Base-by-base conservation (phyloP, 768 basidiomycete genomes). In the Tylopilus plumbeoviolaceoides region DNA sequence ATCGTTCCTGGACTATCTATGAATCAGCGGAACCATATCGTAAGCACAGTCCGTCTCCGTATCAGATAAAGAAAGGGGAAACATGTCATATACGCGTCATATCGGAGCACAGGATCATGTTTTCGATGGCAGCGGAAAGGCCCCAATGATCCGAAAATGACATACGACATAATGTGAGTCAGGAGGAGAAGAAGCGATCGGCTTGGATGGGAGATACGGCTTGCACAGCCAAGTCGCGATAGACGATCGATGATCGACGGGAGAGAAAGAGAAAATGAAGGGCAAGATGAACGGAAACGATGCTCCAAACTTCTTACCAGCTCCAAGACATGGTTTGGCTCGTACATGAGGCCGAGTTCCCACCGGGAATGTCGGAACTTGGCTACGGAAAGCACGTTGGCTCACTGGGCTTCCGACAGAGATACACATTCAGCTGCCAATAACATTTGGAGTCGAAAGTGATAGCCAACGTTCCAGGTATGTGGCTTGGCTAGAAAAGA, bases 181-280 rank as follows among this genome's bases (percentile, higher is more conserved):
- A 39, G 36, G 44, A 45, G 50, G 30, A n/a, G 43, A 28, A 18
- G 23, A 27, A 9, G 18, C 27, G 50, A 51, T 51, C 49, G 33
- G 14, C 33, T 33, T 11, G 2, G 14, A 17, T 27, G 43, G 36
- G 36, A 9, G 7, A 1, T n/a, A 21, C 18, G 2, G 33, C 33
- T 20, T 39, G 50, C 44, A 17, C 17, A 18, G 50, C 44, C 28
- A 4, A 14, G 44, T 51, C 14, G 35, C 20, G 42, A 30, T n/a
- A 28, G 21, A 50, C 31, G 48, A 50, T 50, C n/a, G 36, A 28
- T 31, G 36, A 50, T 51, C 43, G 50, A 20, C 44, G 35, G 44
- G 10, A 44, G 33, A 14, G 44, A 51, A 51, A 35, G n/a, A 14
- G 33, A 8, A 51, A 30, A 39, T 45, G 50, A 51, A 44, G 27